These are phyloP conservation scores for Dioscorea cayenensis DNA, from an alignment of 116 monocot genomes.

Conservation along the genomic window DNA sequence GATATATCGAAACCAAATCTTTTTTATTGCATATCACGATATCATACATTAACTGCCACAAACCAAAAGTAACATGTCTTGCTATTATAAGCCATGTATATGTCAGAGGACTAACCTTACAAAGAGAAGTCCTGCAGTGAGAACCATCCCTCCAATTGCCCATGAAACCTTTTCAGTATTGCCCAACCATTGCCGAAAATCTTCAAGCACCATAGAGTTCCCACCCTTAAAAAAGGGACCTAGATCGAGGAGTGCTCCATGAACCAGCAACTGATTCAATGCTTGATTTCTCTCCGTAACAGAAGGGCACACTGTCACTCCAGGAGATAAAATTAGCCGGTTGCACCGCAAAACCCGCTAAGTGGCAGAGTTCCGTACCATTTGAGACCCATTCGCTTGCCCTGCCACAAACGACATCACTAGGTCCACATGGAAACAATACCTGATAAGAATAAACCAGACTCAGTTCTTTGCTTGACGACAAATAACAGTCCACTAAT, in stretches of 20 bases:
- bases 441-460: constrained; percentile 37
- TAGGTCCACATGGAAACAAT: constrained; percentile 77
- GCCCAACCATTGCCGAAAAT: constrained; percentile 48
- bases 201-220: constrained; percentile 15
- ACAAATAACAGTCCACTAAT: not conserved
- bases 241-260: constrained; percentile 41
- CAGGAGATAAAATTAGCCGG: constrained; percentile 7
- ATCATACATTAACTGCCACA: not conserved
- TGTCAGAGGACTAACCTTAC: constrained; percentile 36
- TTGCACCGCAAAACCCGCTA: constrained; percentile 77
- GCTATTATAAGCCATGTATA: not conserved
- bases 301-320: constrained; percentile 41
- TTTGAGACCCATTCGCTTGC: constrained; percentile 79
- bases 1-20: too few species aligned
- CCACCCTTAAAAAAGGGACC: constrained; percentile 11
- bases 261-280: constrained; percentile 57
- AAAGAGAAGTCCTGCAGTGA: constrained; percentile 71
- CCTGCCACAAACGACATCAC: constrained; percentile 82
- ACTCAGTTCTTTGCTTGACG: not conserved
- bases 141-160: constrained; percentile 88
- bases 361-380: constrained; percentile 81
- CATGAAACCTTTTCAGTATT: constrained; percentile 58
- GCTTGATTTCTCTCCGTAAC: constrained; percentile 81
- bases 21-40: not conserved
- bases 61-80: too few species aligned